Base-by-base conservation (phyloP, 495 filamentous ascomycete species). In the Podospora comata region DNA sequence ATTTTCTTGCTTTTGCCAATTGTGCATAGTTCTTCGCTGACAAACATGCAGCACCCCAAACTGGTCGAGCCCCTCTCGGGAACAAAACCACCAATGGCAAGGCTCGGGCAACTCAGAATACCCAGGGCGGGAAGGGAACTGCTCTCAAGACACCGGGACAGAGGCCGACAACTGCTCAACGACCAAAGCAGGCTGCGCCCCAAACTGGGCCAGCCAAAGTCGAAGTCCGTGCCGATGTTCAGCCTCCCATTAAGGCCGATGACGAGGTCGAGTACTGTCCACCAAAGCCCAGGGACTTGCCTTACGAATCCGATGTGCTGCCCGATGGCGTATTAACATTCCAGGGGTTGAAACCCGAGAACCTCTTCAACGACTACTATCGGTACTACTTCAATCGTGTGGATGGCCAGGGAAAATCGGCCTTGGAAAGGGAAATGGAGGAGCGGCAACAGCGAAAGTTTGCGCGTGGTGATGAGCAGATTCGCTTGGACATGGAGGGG, bases 1-100 rank as follows among this genome's bases (percentile, higher is more conserved):
- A 23, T 23, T 11, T 48, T 48, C 2, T 16, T 48, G 39, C 39
- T 16, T 32, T 7, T 32, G 4, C 3, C 39, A 9, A 18, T 48
- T 11, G 39, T 48, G 39, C 39, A 48, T 2, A 13, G 39, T 48
- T 48, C 39, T 11, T 13, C 15, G 57, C 81, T 82, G 71, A 84
- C 70, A 6, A 27, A 23, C 62, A 19, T 5, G 53, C 67, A 92
- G 91, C 85, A 58, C 85, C 89, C 60, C 87, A 88, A 55, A 90
- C 85, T 15, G 70, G 26, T 60, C 89, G 93, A 68, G 93, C 95
- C 54, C 89, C 92, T 4, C 79, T 97, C 62, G 96, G 96, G 53
- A 85, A 89, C 82, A 99, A 99, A 79, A 98, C 94, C 0, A 97
- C 95, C 57, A 99, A 99, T 79, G 91, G 91, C 55, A 97, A 95